These are phyloP conservation scores for Zychaea mexicana DNA, from an alignment of 371 early-diverging fungal genomes.

Conservation along the genomic window DNA sequence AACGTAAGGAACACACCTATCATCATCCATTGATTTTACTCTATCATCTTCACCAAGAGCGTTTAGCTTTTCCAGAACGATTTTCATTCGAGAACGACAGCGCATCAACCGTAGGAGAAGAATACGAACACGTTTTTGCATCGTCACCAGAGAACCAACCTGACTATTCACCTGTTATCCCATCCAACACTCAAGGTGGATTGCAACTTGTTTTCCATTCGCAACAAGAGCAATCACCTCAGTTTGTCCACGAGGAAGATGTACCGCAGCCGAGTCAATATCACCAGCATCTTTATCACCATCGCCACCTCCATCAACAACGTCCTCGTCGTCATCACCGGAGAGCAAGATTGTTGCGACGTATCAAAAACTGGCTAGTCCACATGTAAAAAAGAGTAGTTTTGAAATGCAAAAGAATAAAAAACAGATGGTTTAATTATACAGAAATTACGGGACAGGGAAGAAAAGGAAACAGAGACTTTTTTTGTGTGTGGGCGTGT, in stretches of 20 bases:
- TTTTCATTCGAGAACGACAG: neutral
- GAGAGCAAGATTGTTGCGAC: neutral
- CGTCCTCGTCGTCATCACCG: neutral
- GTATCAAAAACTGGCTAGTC: conserved; percentile 1
- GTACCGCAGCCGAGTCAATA: too few species aligned
- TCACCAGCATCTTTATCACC: neutral
- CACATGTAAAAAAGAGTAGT: neutral
- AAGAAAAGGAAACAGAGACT: neutral
- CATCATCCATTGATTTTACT: neutral
- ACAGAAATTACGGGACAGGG: neutral
- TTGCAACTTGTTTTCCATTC: neutral
- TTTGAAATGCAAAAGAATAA: conserved; percentile 2
- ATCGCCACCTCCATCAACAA: neutral
- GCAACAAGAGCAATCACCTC: neutral
- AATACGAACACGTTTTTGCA: neutral
- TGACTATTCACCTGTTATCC: neutral
- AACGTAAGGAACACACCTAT: neutral
- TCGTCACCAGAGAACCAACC: neutral
- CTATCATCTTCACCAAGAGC: neutral
- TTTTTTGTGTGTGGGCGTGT: neutral
- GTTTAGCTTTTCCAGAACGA: neutral
- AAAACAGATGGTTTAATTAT: neutral
- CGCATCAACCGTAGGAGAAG: neutral
- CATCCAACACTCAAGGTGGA: neutral
- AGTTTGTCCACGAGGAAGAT: neutral